A percentile compares a stretch with the other conserved stretches of the same genome.
These are phyloP conservation scores for Helotiales sp. DNA, from an alignment of 2,329 filamentous ascomycete species.

Conservation along the genomic window DNA sequence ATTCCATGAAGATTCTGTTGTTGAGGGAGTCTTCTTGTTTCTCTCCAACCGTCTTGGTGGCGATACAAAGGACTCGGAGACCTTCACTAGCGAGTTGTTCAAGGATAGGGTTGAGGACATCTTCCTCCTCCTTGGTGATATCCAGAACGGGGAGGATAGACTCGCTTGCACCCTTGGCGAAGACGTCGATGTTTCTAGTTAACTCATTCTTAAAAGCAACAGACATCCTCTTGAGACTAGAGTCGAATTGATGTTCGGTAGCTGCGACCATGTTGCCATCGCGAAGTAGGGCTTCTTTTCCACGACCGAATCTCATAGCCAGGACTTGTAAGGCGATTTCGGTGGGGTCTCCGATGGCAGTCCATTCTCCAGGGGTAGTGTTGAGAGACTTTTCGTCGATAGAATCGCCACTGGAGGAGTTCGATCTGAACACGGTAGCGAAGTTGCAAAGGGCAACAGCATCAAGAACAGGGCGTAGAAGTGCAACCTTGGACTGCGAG, in stretches of 20 bases:
- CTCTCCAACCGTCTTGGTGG: conserved; percentile 52
- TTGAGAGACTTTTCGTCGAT: conserved; percentile 26
- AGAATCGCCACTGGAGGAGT: conserved; percentile 19
- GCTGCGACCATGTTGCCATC: conserved; percentile 53
- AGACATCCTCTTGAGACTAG: conserved; percentile 75
- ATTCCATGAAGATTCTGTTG: conserved; percentile 60
- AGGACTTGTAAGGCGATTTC: conserved; percentile 78
- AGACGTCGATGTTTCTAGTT: conserved; percentile 50
- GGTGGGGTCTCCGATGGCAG: conserved; percentile 69
- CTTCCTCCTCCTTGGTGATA: conserved; percentile 52
- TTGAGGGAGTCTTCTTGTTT: conserved; percentile 44
- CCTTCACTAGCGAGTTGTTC: conserved; percentile 65
- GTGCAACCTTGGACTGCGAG: conserved; percentile 42
- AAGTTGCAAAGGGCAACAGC: conserved; percentile 67
- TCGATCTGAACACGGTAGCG: conserved; percentile 45
- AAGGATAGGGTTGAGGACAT: conserved; percentile 53
- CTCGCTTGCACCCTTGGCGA: conserved; percentile 64
- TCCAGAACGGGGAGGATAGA: conserved; percentile 58
- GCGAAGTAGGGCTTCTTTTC: conserved; percentile 55
- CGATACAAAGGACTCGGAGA: conserved; percentile 71
- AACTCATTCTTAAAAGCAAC: conserved; percentile 62
- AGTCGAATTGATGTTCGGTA: conserved; percentile 75
- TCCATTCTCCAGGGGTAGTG: conserved; percentile 49
- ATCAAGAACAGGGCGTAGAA: conserved; percentile 46
- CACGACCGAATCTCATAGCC: conserved; percentile 68